Evolutionary conservation across 2,329 filamentous ascomycete genomes (phyloP), one percentile per base, ranked within the genome.

Genomic region (Ascochyta rabiei): DNA sequence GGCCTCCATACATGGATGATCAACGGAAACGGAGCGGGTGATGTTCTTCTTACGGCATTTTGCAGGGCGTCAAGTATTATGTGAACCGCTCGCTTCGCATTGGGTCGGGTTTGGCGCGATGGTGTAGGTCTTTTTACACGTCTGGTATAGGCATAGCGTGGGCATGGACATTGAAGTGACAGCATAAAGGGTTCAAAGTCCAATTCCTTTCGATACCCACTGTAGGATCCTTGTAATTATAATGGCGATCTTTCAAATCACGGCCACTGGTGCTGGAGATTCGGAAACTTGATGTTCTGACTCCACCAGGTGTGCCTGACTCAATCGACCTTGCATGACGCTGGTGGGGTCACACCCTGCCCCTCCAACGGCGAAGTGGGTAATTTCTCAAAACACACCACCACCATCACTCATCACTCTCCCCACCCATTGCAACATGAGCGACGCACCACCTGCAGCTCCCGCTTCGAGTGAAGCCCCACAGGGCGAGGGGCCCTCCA

Each of bases 401-500:
- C 42, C 24, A 49, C 53, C 24, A 18, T 51, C 35, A 33, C 42
- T 33, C 40, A 37, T 12, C 43, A 42, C 52, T 24, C 40, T 35
- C 42, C 34, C 42, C 47, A 53, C 21, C 42, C 10, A 51, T 48
- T 51, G 34, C 56, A 62, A 57, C 56, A 74, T 74, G 71, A 66
- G 70, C 56, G 70, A 74, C 60, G 61, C 67, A 47, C 56, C 66
- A 43, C 63, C 70, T 43, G 56, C 65, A 42, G 58, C 67, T 30
- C 54, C 64, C 39, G 62, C 61, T 56, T 53, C 67, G 21, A 56
- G 55, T 40, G 65, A 67, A 34, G 51, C 58, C 38, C 53, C 57
- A 18, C 62, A 64, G 51, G 54, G 57, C 18, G 64, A 71, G 48
- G 49, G 60, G 33, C 73, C 71, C 10, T 76, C 74, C 43, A 77